phyloP scores from a whole-genome alignment of 805 yeast genomes.

The Metschnikowia anglica region DNA sequence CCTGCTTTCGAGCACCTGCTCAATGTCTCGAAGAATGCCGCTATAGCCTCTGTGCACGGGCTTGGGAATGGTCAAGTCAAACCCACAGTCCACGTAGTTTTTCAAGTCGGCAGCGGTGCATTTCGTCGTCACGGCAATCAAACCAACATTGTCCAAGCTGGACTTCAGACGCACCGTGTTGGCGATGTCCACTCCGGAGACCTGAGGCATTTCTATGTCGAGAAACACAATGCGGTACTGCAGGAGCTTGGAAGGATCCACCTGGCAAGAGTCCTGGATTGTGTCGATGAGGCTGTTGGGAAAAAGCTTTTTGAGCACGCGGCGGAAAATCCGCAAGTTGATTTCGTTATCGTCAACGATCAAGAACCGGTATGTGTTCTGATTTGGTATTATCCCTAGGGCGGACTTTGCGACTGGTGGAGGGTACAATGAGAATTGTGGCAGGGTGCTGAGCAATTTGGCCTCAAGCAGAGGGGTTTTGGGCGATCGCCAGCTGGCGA shows the following conservation, averaged over 20 bases:
- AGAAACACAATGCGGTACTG: conserved; percentile 31
- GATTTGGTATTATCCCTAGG: conserved; percentile 15
- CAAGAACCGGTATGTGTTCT: conserved; percentile 19
- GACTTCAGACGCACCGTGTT: conserved; percentile 14
- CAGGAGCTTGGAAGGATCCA: conserved; percentile 23
- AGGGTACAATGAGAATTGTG: conserved; percentile 10
- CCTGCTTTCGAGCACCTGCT: conserved; percentile 16
- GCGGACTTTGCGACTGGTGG: conserved; percentile 6
- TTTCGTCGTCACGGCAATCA: conserved; percentile 45
- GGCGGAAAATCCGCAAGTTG: conserved; percentile 37
- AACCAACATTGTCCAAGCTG: conserved; percentile 24
- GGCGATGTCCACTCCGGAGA: conserved; percentile 42
- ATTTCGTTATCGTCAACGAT: conserved; percentile 45
- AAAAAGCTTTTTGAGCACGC: conserved; percentile 33
- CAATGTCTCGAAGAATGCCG: conserved; percentile 22
- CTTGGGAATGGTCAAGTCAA: conserved; percentile 42
- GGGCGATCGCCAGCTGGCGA: conserved; percentile 8
- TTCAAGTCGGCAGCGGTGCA: conserved; percentile 28
- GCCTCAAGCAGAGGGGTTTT: conserved; percentile 11
- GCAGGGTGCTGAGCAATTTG: conserved; percentile 7
- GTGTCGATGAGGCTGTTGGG: conserved; percentile 32
- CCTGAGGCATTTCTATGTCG: conserved; percentile 47
- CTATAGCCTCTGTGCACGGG: conserved; percentile 31
- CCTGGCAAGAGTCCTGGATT: conserved; percentile 32
- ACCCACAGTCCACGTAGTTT: conserved; percentile 34